Percentiles rank a stretch among this genome's conserved stretches.
phyloP scores from a whole-genome alignment of 2,329 filamentous ascomycete species.

The Colletotrichum plurivorum region DNA sequence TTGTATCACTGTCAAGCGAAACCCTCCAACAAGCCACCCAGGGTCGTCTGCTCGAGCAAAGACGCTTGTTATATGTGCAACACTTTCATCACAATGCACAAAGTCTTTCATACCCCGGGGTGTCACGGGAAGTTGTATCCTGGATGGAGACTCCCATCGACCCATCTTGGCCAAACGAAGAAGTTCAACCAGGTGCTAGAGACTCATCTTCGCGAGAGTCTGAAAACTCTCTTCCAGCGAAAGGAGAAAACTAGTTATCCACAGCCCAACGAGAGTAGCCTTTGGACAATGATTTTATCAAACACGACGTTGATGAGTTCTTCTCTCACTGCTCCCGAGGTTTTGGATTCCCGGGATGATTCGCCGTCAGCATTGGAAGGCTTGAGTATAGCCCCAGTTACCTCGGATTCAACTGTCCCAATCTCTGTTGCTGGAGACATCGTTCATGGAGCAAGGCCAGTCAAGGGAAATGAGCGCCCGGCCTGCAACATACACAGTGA shows the following conservation, averaged over 20 bases:
- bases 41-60: slow-evolving; percentile 64
- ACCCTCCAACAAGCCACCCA: slow-evolving; percentile 48
- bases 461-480: neutral
- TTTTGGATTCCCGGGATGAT: too few species aligned
- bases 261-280: neutral
- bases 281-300: neutral
- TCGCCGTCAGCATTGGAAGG: neutral
- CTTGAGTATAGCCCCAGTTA: neutral
- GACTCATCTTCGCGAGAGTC: neutral
- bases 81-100: slow-evolving; percentile 58
- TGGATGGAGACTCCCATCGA: slow-evolving; percentile 58
- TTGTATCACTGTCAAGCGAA: slow-evolving; percentile 57
- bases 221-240: neutral
- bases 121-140: slow-evolving; percentile 61
- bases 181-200: slow-evolving; percentile 2
- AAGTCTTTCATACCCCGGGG: slow-evolving; percentile 55
- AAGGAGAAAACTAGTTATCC: neutral
- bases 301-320: too few species aligned
- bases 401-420: neutral
- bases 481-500: neutral
- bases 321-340: too few species aligned
- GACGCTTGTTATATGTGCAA: slow-evolving; percentile 67
- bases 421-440: too few species aligned
- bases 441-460: neutral
- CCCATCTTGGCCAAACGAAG: slow-evolving; percentile 16